Evolutionary conservation across 2,329 filamentous ascomycete genomes (phyloP).

Genomic region (Gnomoniopsis sp.): DNA sequence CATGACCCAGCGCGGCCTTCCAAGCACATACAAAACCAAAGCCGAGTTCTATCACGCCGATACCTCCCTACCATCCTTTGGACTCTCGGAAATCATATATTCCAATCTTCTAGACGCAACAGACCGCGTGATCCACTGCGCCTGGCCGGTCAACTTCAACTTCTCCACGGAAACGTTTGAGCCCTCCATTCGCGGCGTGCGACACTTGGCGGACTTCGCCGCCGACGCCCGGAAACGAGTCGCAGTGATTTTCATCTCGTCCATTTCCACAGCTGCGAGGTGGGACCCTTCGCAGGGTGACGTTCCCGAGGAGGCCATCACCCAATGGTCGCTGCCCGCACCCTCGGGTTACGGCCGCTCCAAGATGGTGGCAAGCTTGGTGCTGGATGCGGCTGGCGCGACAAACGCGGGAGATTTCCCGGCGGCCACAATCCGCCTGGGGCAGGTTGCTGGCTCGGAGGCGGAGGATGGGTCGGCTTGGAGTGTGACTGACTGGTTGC

Average conservation of each 20-base stretch:
- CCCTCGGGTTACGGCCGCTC: background rate
- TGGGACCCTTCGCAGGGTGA: background rate
- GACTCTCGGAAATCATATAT: background rate
- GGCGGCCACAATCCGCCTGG: constrained; percentile 21
- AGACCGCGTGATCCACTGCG: background rate
- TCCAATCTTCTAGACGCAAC: background rate
- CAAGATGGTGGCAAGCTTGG: constrained; percentile 5
- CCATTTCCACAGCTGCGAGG: constrained; percentile 5
- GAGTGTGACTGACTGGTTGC: background rate
- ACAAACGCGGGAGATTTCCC: constrained; percentile 15
- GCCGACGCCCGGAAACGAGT: constrained; percentile 8
- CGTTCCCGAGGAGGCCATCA: background rate
- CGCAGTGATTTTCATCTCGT: background rate
- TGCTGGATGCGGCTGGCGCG: constrained; percentile 21
- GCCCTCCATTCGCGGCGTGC: constrained; percentile 46
- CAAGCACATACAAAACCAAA: background rate
- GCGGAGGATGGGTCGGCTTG: background rate
- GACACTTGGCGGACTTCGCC: constrained; percentile 43
- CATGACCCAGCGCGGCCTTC: background rate
- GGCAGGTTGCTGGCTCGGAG: constrained; percentile 22
- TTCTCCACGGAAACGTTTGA: constrained; percentile 46
- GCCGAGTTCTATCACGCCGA: background rate
- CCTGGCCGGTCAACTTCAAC: constrained; percentile 45
- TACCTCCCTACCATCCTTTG: background rate
- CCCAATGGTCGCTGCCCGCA: background rate